phyloP scores from a whole-genome alignment of 306 rosid species.

The Fragaria vesca region DNA sequence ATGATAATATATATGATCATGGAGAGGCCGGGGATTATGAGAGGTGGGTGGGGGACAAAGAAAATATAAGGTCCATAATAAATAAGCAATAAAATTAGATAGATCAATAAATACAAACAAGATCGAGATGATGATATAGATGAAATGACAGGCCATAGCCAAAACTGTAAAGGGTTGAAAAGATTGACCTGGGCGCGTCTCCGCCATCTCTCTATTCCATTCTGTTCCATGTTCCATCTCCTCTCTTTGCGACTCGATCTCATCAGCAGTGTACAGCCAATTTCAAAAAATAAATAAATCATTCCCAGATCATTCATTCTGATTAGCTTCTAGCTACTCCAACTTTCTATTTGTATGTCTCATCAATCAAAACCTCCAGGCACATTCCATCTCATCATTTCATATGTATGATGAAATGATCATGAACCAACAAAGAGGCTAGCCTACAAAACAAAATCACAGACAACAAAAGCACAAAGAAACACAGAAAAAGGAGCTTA shows the following conservation, averaged over 20 bases:
- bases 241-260: not conserved
- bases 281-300: not conserved
- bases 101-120: conserved; percentile 50
- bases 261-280: not conserved
- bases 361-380: not conserved
- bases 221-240: not conserved
- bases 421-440: conserved; percentile 23
- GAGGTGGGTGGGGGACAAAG: conserved; percentile 41
- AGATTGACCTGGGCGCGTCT: no score
- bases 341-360: not conserved
- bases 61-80: conserved; percentile 34
- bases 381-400: conserved; percentile 29
- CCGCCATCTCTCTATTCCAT: not conserved
- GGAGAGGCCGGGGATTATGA: conserved; percentile 16
- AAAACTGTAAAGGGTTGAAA: no score
- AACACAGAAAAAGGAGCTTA: conserved; percentile 6
- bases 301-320: not conserved
- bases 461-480: conserved; percentile 13
- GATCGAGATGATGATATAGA: not conserved
- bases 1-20: not conserved
- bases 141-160: no score
- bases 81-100: conserved; percentile 54
- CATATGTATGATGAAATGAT: conserved; percentile 22
- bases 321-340: not conserved
- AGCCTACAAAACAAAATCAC: conserved; percentile 32